Evolutionary conservation across 345 rosid genomes (phyloP).

Genomic region (Carallia brachiata): DNA sequence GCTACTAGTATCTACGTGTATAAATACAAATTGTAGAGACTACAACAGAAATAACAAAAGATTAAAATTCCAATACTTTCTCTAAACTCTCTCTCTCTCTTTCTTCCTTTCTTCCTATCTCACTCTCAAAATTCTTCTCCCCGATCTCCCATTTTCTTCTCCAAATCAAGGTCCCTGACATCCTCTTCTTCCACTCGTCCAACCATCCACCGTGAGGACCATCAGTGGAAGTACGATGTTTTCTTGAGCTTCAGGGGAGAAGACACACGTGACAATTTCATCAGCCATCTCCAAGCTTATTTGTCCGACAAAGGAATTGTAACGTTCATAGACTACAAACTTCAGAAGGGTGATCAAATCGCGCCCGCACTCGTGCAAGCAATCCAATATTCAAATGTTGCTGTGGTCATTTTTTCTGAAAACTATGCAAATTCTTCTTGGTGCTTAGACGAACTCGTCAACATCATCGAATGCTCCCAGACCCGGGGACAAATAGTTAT

Average conservation of each 20-base stretch:
- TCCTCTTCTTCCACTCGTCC: no score
- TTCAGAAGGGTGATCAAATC: neutral
- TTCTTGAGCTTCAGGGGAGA: neutral
- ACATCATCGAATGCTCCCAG: neutral
- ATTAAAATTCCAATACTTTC: no score
- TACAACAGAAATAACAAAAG: no score
- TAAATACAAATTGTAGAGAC: no score
- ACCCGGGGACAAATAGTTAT: neutral
- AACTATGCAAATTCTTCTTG: neutral
- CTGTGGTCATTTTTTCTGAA: neutral
- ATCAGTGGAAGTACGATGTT: no score
- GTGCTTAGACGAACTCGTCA: neutral
- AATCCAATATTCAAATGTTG: neutral
- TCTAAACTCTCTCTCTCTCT: no score
- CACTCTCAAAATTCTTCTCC: no score
- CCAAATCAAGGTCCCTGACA: no score
- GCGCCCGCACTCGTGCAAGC: neutral
- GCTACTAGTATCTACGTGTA: no score
- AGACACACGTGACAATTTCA: neutral
- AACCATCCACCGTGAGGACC: no score
- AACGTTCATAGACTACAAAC: neutral
- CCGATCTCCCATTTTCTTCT: no score
- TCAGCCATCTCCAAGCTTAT: neutral
- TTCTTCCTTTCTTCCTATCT: no score
- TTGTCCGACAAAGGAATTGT: neutral